Conservation (phyloP, 2,329 filamentous ascomycete species). For the Cladorrhinum sp. region DNA sequence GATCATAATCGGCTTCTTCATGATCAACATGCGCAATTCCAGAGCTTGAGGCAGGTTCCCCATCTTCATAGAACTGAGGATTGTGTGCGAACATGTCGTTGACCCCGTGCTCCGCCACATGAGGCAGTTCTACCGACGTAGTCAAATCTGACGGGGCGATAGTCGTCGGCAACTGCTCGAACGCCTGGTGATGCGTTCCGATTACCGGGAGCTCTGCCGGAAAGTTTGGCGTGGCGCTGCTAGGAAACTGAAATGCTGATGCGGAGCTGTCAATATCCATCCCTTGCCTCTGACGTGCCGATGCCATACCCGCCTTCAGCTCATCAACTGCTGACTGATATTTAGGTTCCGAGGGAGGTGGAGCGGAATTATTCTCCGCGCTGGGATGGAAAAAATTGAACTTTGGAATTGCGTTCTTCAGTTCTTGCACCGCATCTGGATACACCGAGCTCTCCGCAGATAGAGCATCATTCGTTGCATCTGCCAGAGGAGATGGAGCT, state of each 20-base stretch:
- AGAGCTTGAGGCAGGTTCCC: not conserved
- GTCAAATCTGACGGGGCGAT: slow-evolving; percentile 26
- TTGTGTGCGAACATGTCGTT: slow-evolving; percentile 3
- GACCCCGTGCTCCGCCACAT: not conserved
- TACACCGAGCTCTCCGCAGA: not conserved
- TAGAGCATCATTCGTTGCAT: not conserved
- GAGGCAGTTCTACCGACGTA: slow-evolving; percentile 11
- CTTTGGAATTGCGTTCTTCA: not conserved
- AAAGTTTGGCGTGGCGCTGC: slow-evolving; percentile 1
- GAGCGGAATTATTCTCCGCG: not conserved
- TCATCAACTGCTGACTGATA: not conserved
- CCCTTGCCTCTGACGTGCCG: not conserved
- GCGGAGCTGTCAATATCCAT: not conserved
- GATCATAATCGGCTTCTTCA: not conserved
- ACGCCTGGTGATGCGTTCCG: slow-evolving; percentile 4
- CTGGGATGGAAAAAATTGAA: not conserved
- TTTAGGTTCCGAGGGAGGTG: not conserved
- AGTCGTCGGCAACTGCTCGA: slow-evolving; percentile 19
- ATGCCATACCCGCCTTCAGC: not conserved
- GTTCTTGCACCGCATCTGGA: not conserved
- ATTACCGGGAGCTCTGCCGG: not conserved
- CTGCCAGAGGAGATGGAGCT: not conserved
- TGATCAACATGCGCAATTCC: not conserved
- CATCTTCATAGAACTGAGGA: slow-evolving; percentile 3
- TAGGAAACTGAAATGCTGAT: not conserved